Percentiles rank a stretch among this genome's conserved stretches.
phyloP scores from a whole-genome alignment of 31 red algal species.

The Endocladia muricata region DNA sequence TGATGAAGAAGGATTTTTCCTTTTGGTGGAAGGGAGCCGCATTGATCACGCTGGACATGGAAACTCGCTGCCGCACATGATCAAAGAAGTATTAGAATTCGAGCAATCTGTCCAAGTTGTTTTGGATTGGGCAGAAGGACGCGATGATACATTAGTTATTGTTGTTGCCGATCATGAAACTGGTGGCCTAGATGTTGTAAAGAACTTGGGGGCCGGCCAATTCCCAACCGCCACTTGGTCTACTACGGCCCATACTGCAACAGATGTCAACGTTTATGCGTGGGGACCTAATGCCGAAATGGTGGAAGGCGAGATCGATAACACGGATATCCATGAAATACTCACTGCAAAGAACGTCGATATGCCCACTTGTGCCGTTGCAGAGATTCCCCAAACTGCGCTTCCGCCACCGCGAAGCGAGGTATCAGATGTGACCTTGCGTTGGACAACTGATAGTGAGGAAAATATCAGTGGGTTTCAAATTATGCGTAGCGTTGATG shows the following conservation, averaged over 20 bases:
- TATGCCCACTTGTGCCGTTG: too few species aligned
- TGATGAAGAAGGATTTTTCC: slow-evolving; percentile 14
- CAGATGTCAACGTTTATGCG: neutral
- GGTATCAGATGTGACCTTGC: too few species aligned
- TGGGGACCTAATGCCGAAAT: slow-evolving; percentile 8
- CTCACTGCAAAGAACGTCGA: too few species aligned
- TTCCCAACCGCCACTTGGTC: neutral
- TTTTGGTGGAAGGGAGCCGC: slow-evolving; percentile 11
- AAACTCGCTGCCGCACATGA: neutral
- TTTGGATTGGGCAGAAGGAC: slow-evolving; percentile 14
- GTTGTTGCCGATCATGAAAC: slow-evolving; percentile 26
- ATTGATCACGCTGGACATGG: slow-evolving; percentile 14
- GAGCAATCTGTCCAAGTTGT: neutral
- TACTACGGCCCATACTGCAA: neutral
- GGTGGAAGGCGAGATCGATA: neutral
- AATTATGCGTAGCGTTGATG: too few species aligned
- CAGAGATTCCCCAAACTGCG: too few species aligned
- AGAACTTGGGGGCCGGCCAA: neutral
- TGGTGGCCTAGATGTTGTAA: slow-evolving; percentile 2
- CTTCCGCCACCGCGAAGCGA: too few species aligned
- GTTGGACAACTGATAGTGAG: too few species aligned
- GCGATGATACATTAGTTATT: slow-evolving; percentile 14
- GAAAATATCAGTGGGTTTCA: too few species aligned
- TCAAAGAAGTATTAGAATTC: slow-evolving; percentile 12
- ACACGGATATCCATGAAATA: slow-evolving; percentile 21